Evolutionary conservation across 345 rosid species (phyloP).

Genomic region (Isatis tinctoria): DNA sequence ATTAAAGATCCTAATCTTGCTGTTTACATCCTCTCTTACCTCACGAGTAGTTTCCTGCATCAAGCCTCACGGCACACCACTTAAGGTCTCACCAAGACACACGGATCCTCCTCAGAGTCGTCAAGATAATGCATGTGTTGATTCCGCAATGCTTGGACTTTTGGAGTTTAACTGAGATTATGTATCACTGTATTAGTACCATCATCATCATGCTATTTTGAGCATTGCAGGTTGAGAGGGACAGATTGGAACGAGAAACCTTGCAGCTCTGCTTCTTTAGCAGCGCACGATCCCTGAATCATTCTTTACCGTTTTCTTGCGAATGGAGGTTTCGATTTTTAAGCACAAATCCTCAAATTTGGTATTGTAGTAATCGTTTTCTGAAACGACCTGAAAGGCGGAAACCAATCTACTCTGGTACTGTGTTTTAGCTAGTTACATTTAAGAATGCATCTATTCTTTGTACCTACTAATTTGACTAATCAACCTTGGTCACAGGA

Average conservation of each 20-base stretch:
- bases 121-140: neutral
- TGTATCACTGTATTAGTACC: neutral
- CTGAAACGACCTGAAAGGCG: neutral
- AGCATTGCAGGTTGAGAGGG: conserved; percentile 67
- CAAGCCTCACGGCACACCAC: no score
- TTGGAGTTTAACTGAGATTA: neutral
- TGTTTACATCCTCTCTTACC: no score
- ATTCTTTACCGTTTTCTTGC: neutral
- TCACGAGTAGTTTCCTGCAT: no score
- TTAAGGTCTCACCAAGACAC: no score
- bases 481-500: no score
- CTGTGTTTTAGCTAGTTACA: no score
- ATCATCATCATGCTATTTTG: neutral
- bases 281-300: conserved; percentile 74
- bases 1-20: no score
- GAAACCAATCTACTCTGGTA: neutral
- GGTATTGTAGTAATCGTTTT: neutral
- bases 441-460: no score
- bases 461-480: no score
- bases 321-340: neutral
- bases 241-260: conserved; percentile 73
- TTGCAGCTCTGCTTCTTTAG: conserved; percentile 83
- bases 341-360: conserved; percentile 1
- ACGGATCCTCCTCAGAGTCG: neutral
- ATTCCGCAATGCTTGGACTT: neutral